These are phyloP conservation scores for Stachybotrys chartarum DNA, from an alignment of 2,329 filamentous ascomycete genomes.

Conservation along the genomic window DNA sequence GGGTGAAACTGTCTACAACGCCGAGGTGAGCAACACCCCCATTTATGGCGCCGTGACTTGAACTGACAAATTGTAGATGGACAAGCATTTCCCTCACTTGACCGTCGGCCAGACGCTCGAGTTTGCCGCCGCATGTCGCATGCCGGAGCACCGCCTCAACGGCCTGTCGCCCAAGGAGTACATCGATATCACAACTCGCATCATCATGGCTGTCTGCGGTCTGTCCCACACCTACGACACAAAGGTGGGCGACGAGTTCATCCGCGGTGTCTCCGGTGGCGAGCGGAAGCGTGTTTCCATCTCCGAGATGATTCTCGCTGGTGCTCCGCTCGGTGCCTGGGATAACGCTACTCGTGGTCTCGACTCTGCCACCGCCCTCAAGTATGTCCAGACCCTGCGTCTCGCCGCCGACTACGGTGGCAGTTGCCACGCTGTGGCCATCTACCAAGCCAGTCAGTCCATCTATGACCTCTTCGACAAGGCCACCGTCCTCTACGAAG, in stretches of 20 bases:
- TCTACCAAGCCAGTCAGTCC: slow-evolving; percentile 64
- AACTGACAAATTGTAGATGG: slow-evolving; percentile 46
- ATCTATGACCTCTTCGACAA: slow-evolving; percentile 67
- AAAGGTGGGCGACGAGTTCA: slow-evolving; percentile 60
- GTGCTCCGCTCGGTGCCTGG: slow-evolving; percentile 56
- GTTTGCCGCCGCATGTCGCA: slow-evolving; percentile 58
- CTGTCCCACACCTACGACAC: slow-evolving; percentile 56
- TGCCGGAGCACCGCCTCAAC: slow-evolving; percentile 40
- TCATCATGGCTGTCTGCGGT: slow-evolving; percentile 49
- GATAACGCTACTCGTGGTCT: slow-evolving; percentile 61
- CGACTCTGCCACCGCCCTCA: slow-evolving; percentile 57
- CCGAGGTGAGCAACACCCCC: slow-evolving; percentile 39
- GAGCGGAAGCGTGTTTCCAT: slow-evolving; percentile 65
- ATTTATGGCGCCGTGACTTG: slow-evolving; percentile 34
- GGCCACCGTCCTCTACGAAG: slow-evolving; percentile 59
- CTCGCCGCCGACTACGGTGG: slow-evolving; percentile 57
- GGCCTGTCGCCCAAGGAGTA: slow-evolving; percentile 34
- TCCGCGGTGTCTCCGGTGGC: slow-evolving; percentile 61
- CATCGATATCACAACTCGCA: slow-evolving; percentile 38
- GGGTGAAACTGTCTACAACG: slow-evolving; percentile 62
- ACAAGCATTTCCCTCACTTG: slow-evolving; percentile 51
- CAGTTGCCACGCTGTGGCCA: slow-evolving; percentile 52
- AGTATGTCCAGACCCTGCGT: slow-evolving; percentile 52
- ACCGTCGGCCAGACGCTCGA: slow-evolving; percentile 65
- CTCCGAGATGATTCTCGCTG: slow-evolving; percentile 53